These are phyloP conservation scores for Adenanthera pavonina DNA, from an alignment of 306 rosid species.

Conservation along the genomic window DNA sequence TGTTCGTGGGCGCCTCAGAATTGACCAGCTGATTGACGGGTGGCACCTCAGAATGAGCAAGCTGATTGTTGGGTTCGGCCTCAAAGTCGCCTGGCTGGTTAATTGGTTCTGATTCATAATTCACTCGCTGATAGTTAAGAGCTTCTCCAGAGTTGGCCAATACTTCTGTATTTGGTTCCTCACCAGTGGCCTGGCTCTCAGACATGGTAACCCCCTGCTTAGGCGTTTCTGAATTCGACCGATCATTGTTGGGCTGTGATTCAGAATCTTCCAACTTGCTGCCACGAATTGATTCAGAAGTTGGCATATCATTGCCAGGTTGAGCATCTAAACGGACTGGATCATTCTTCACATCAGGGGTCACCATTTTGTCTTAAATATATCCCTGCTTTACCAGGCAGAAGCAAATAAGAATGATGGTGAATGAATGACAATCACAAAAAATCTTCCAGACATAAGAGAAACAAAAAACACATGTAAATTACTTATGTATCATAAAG, in stretches of 20 bases:
- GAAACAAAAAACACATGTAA: conserved; percentile 21
- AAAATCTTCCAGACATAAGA: background rate
- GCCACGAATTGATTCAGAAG: conserved; percentile 27
- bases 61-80: conserved; percentile 17
- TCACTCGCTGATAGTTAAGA: background rate
- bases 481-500: conserved; percentile 11
- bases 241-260: conserved; percentile 31
- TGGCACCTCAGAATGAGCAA: conserved; percentile 16
- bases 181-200: conserved; percentile 34
- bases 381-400: conserved; percentile 46
- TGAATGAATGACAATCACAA: background rate
- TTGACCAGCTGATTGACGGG: conserved; percentile 13
- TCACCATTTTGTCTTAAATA: conserved; percentile 49
- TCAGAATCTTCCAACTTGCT: conserved; percentile 22
- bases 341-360: conserved; percentile 33
- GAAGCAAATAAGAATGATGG: conserved; percentile 6
- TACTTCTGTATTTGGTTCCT: conserved; percentile 30
- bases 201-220: conserved; percentile 28
- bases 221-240: conserved; percentile 26
- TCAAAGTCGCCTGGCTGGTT: conserved; percentile 26
- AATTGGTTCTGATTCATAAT: conserved; percentile 12
- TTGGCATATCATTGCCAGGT: conserved; percentile 33
- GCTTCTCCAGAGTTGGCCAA: background rate
- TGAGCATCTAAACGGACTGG: conserved; percentile 31
- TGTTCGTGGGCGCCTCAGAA: conserved; percentile 31